Percentiles rank a stretch among this genome's conserved stretches.
Evolutionary conservation across 2,329 filamentous ascomycete species (phyloP).

Genomic region (Akanthomyces uredinophilus): DNA sequence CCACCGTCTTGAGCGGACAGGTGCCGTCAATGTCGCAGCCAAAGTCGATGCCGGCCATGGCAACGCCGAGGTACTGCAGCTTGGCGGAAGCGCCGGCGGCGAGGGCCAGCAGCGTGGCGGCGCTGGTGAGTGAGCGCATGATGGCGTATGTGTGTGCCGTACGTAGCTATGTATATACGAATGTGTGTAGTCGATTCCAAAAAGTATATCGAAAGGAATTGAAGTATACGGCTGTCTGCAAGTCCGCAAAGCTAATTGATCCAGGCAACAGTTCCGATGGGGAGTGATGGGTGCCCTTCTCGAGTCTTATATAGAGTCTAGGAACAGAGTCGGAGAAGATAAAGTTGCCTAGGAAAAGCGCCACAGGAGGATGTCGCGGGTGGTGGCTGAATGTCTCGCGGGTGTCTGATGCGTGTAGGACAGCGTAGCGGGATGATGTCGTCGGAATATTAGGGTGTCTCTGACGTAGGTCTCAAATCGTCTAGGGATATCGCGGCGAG

Average conservation of each 20-base stretch:
- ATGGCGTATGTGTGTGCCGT: not conserved
- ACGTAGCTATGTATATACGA: not conserved
- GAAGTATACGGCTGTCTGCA: too few species aligned
- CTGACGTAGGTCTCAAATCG: not conserved
- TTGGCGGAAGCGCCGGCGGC: conserved; percentile 11
- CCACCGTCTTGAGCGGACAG: conserved; percentile 31
- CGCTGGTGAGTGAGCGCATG: conserved; percentile 14
- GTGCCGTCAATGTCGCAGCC: conserved; percentile 42
- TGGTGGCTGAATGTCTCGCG: not conserved
- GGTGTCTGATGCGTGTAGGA: not conserved
- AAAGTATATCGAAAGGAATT: too few species aligned
- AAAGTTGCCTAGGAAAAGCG: not conserved
- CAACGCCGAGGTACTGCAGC: conserved; percentile 29
- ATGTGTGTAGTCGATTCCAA: not conserved
- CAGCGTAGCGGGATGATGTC: not conserved
- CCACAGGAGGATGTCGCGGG: not conserved
- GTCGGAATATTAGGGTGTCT: not conserved
- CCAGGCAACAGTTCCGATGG: too few species aligned
- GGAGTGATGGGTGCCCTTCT: too few species aligned
- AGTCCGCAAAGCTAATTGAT: too few species aligned
- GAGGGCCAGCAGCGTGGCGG: conserved; percentile 14
- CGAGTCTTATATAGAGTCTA: not conserved
- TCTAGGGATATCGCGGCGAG: not conserved
- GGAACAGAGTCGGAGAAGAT: not conserved
- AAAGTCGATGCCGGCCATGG: conserved; percentile 44